Percentiles rank a stretch among this genome's conserved stretches.
Evolutionary conservation across 2,329 filamentous ascomycete species (phyloP).

Genomic region (Thielaviopsis euricoi): DNA sequence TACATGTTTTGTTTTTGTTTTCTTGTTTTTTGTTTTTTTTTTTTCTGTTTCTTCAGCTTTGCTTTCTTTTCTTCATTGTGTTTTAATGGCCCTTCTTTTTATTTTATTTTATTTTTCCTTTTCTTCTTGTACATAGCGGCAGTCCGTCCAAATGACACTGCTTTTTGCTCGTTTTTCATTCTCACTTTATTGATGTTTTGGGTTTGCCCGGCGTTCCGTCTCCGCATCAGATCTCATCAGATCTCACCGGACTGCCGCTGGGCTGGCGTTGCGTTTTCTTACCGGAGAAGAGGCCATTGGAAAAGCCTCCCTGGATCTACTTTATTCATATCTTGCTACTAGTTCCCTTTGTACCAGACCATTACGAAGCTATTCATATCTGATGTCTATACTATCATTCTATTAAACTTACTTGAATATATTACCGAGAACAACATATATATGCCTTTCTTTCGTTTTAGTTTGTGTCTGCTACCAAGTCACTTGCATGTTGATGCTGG

Average conservation of each 20-base stretch:
- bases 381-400: not conserved
- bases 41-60: not conserved
- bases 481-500: no score
- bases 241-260: not conserved
- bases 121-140: not conserved
- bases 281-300: not conserved
- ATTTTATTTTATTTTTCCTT: no score
- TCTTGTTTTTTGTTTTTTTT: not conserved
- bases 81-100: not conserved
- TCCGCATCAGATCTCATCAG: not conserved
- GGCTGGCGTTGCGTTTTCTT: conserved; percentile 4
- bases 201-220: not conserved
- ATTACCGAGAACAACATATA: no score
- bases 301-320: not conserved
- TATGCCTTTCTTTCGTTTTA: no score
- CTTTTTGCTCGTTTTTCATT: not conserved
- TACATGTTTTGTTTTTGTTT: not conserved
- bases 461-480: no score
- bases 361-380: not conserved
- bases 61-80: not conserved
- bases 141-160: not conserved
- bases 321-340: not conserved
- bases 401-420: not conserved
- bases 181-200: not conserved
- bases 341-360: not conserved